Percentiles rank a stretch among this genome's conserved stretches.
phyloP scores from a whole-genome alignment of 2,329 filamentous ascomycete genomes.

The Neospermospora avenae region DNA sequence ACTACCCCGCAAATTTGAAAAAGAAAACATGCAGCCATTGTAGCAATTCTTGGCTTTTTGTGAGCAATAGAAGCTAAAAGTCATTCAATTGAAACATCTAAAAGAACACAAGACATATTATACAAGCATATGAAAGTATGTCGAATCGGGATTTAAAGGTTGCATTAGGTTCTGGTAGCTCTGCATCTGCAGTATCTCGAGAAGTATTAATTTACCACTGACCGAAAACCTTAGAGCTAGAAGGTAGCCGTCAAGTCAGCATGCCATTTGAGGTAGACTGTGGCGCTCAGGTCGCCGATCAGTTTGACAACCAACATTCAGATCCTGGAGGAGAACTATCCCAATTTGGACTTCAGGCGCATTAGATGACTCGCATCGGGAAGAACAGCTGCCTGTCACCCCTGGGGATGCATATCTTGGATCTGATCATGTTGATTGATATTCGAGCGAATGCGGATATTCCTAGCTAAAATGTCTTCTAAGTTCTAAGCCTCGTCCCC shows the following conservation, averaged over 20 bases:
- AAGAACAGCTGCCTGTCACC: not conserved
- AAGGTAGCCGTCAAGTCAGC: not conserved
- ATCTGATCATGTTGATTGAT: not conserved
- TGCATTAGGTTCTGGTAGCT: no score
- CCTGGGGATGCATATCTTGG: not conserved
- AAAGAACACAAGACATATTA: no score
- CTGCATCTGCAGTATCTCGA: no score
- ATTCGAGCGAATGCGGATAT: not conserved
- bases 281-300: not conserved
- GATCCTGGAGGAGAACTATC: not conserved
- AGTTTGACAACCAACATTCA: not conserved
- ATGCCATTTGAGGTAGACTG: not conserved
- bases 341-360: not conserved
- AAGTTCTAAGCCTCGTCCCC: slow-evolving; percentile 28
- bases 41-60: no score
- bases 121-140: no score
- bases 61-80: no score
- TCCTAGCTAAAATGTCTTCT: not conserved
- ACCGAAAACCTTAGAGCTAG: not conserved
- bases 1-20: no score
- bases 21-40: no score
- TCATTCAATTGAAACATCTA: no score
- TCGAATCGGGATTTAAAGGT: not conserved
- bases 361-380: not conserved
- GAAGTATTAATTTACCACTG: not conserved